Percentiles rank a stretch among this genome's conserved stretches.
These are phyloP conservation scores for Agroathelia rolfsii DNA, from an alignment of 1,284 basidiomycete genomes.

Conservation along the genomic window DNA sequence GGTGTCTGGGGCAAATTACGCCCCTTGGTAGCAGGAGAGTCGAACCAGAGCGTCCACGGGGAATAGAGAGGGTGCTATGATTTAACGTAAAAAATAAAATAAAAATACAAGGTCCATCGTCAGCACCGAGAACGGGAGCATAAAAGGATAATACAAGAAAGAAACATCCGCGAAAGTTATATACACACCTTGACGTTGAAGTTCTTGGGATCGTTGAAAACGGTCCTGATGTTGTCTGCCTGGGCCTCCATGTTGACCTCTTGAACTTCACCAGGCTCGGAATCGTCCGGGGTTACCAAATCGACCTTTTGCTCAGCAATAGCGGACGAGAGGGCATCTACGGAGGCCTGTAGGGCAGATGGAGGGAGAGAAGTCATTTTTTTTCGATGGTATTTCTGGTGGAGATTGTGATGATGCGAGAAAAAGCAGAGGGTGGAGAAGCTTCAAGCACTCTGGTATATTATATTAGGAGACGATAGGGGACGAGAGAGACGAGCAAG, in stretches of 20 bases:
- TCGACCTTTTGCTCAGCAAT: slow-evolving; percentile 7
- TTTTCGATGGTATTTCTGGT: no score
- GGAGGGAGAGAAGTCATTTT: slow-evolving; percentile 51
- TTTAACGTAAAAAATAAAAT: neutral
- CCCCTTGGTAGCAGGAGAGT: slow-evolving; percentile 83
- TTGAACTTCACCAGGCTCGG: slow-evolving; percentile 67
- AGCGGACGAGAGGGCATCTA: slow-evolving; percentile 49
- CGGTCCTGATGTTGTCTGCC: slow-evolving; percentile 78
- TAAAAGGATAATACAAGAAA: neutral
- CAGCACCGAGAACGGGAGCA: neutral
- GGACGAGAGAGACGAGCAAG: no score
- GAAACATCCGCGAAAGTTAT: slow-evolving; percentile 1
- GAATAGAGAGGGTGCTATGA: slow-evolving; percentile 90
- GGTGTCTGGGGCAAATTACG: slow-evolving; percentile 82
- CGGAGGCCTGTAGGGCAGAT: slow-evolving; percentile 60
- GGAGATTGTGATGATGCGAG: no score
- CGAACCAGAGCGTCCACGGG: slow-evolving; percentile 96
- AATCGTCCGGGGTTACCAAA: slow-evolving; percentile 10
- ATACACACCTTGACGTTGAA: slow-evolving; percentile 82
- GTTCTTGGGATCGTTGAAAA: slow-evolving; percentile 80
- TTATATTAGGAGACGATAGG: no score
- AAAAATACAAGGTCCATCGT: slow-evolving; percentile 4
- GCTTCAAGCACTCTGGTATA: no score
- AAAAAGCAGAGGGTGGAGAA: no score
- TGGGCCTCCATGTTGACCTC: slow-evolving; percentile 74